Percentiles rank a stretch among this genome's conserved stretches.
Conservation (phyloP, 306 rosid species). For the Aeschynomene evenia region DNA sequence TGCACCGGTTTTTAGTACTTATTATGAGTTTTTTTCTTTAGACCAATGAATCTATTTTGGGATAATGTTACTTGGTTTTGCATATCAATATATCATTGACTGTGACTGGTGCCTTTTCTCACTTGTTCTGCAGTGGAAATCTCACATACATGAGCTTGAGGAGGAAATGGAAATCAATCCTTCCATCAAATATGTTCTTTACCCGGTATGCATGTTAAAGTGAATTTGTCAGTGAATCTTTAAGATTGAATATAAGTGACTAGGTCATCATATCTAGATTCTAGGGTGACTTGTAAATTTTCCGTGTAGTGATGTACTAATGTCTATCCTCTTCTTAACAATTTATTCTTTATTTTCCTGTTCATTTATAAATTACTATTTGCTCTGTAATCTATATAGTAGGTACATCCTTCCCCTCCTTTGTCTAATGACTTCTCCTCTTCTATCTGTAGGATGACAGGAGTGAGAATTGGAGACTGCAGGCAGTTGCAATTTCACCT, state of each 20-base stretch:
- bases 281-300: background rate
- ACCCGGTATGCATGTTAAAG: conserved; percentile 37
- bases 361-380: background rate
- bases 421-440: background rate
- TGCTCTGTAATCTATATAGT: background rate
- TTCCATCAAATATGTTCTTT: conserved; percentile 55
- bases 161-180: conserved; percentile 57
- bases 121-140: conserved; percentile 49
- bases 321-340: too few species aligned
- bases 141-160: conserved; percentile 68
- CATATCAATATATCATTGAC: conserved; percentile 5
- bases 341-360: background rate
- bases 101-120: conserved; percentile 7
- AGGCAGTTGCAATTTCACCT: conserved; percentile 52
- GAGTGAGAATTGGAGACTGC: conserved; percentile 54
- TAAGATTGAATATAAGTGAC: conserved; percentile 4
- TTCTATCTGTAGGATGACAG: conserved; percentile 48
- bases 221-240: background rate
- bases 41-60: background rate
- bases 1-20: background rate
- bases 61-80: conserved; percentile 13
- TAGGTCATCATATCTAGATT: background rate
- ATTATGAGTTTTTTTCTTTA: conserved; percentile 1
- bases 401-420: background rate
- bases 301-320: background rate